Conservation (phyloP, 2,329 filamentous ascomycete species). For the Fusarium staphyleae region DNA sequence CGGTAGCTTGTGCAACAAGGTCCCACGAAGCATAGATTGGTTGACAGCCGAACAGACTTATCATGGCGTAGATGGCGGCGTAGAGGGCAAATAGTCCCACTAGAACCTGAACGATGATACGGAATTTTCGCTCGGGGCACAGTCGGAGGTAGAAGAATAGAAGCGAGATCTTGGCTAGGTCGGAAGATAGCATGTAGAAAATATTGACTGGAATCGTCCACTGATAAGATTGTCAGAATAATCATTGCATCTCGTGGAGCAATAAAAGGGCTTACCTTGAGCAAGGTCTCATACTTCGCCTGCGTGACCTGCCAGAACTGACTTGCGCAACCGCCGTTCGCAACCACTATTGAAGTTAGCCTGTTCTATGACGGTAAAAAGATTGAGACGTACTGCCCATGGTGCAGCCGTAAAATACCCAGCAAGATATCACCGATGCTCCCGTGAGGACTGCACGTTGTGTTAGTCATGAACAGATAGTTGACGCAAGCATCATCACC, state of each 20-base stretch:
- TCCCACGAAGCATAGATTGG: constrained; percentile 36
- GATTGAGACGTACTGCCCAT: constrained; percentile 30
- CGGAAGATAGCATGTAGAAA: constrained; percentile 37
- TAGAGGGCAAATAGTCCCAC: constrained; percentile 20
- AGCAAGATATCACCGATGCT: constrained; percentile 30
- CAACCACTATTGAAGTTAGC: constrained; percentile 18
- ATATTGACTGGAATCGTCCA: constrained; percentile 39
- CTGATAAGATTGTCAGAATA: background rate
- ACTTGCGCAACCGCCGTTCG: constrained; percentile 25
- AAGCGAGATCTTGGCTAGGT: constrained; percentile 34
- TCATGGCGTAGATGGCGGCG: constrained; percentile 33
- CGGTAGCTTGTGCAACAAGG: constrained; percentile 27
- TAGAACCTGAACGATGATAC: constrained; percentile 16
- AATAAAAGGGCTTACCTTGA: constrained; percentile 8
- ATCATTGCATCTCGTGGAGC: rapidly evolving
- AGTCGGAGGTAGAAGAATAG: constrained; percentile 36
- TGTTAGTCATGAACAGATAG: constrained; percentile 7
- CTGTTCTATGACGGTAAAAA: rapidly evolving
- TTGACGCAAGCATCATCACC: background rate
- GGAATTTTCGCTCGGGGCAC: constrained; percentile 31
- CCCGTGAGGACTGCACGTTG: constrained; percentile 19
- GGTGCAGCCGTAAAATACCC: constrained; percentile 34
- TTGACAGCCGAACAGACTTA: constrained; percentile 33
- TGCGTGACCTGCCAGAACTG: constrained; percentile 34
- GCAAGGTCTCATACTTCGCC: constrained; percentile 17